Percentiles rank a stretch among this genome's conserved stretches.
These are phyloP conservation scores for Obba rivulosa DNA, from an alignment of 768 basidiomycete genomes.

Conservation along the genomic window DNA sequence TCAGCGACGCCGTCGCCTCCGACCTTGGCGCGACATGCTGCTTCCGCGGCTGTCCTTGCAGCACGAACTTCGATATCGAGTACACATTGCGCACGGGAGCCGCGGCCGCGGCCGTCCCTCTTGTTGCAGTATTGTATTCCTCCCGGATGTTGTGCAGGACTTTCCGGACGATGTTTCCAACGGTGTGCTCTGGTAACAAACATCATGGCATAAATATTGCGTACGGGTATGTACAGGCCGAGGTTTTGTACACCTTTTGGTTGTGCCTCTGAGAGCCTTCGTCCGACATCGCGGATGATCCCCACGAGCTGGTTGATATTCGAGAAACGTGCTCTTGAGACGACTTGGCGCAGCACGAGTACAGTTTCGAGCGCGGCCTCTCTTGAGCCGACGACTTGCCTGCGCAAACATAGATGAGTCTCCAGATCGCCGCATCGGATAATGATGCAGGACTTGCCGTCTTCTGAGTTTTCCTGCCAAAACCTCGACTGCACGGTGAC, in stretches of 20 bases:
- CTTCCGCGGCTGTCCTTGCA: conserved; percentile 65
- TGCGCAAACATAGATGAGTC: conserved; percentile 26
- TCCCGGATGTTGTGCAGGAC: conserved; percentile 92
- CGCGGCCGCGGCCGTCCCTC: conserved; percentile 33
- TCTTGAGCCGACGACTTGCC: conserved; percentile 89
- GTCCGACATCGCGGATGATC: conserved; percentile 75
- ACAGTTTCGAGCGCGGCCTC: conserved; percentile 87
- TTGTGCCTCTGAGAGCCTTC: conserved; percentile 81
- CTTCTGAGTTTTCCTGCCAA: conserved; percentile 66
- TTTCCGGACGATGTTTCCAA: conserved; percentile 92
- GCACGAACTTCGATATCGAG: conserved; percentile 81
- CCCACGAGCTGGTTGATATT: conserved; percentile 82
- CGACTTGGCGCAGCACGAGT: conserved; percentile 82
- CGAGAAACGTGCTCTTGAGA: conserved; percentile 79
- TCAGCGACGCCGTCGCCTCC: conserved; percentile 52
- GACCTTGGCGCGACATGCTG: conserved; percentile 36
- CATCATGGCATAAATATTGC: conserved; percentile 5
- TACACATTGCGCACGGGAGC: conserved; percentile 38
- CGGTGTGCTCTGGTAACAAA: conserved; percentile 70
- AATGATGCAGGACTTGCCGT: conserved; percentile 44
- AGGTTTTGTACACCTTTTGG: conserved; percentile 69
- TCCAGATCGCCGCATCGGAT: conserved; percentile 9
- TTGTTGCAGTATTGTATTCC: conserved; percentile 82
- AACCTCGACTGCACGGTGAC: conserved; percentile 59
- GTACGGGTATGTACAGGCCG: not conserved